A percentile compares a stretch with the other conserved stretches of the same genome.
These are phyloP conservation scores for Amylostereum areolatum DNA, from an alignment of 1,284 basidiomycete genomes.

Conservation along the genomic window DNA sequence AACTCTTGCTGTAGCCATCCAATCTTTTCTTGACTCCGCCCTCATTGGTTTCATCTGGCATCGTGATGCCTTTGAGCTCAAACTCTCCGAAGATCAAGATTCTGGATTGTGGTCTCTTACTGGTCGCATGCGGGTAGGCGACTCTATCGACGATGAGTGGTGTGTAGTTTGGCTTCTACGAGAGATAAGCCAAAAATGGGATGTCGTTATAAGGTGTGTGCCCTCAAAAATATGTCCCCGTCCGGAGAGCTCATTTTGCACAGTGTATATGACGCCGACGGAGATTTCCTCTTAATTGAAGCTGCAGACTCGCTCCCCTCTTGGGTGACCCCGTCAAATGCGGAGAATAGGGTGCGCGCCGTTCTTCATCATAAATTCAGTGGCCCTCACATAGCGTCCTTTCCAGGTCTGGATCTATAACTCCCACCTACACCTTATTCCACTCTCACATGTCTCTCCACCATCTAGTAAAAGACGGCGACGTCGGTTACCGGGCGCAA, in stretches of 20 bases:
- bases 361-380: constrained; percentile 23
- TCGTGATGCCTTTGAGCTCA: constrained; percentile 81
- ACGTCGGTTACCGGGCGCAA: constrained; percentile 31
- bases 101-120: constrained; percentile 51
- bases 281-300: constrained; percentile 95
- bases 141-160: constrained; percentile 97
- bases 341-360: constrained; percentile 80
- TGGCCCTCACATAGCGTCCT: constrained; percentile 6
- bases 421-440: constrained; percentile 81
- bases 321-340: constrained; percentile 90
- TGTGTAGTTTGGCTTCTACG: constrained; percentile 82
- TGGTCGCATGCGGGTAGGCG: constrained; percentile 83
- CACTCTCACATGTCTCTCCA: constrained; percentile 68
- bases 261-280: constrained; percentile 86
- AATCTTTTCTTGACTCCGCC: constrained; percentile 48
- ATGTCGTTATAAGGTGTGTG: constrained; percentile 66
- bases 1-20: constrained; percentile 66
- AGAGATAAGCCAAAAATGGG: constrained; percentile 72
- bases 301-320: constrained; percentile 85
- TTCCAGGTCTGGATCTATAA: constrained; percentile 84
- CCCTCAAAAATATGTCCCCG: constrained; percentile 1
- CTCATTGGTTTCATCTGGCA: constrained; percentile 81
- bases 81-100: constrained; percentile 47
- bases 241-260: constrained; percentile 3
- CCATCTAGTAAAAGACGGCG: constrained; percentile 48